phyloP scores from a whole-genome alignment of 2,329 filamentous ascomycete species.

The Nigrospora sphaerica region DNA sequence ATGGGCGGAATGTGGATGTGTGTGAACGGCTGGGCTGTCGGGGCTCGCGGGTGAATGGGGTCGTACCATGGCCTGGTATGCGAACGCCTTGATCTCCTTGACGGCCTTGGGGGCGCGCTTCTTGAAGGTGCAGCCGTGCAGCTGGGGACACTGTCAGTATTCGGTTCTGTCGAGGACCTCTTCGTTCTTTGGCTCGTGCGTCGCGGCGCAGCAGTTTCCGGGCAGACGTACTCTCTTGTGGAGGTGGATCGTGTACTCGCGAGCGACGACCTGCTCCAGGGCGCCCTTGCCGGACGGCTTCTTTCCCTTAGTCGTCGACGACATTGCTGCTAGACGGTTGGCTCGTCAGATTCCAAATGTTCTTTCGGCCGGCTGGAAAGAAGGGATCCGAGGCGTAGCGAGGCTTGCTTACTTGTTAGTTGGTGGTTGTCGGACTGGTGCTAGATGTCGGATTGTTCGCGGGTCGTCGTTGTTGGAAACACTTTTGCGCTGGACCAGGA shows the following conservation, averaged over 20 bases:
- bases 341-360: background rate
- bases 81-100: slow-evolving; percentile 99
- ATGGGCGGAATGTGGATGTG: background rate
- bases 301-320: slow-evolving; percentile 44
- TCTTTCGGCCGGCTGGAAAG: no score
- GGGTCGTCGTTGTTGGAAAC: no score
- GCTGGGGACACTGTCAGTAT: slow-evolving; percentile 40
- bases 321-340: slow-evolving; percentile 40
- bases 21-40: background rate
- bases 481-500: no score
- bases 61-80: slow-evolving; percentile 91
- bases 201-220: background rate
- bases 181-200: slow-evolving; percentile 1
- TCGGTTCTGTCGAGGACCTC: slow-evolving; percentile 7
- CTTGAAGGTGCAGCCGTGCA: slow-evolving; percentile 98
- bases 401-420: background rate
- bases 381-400: no score
- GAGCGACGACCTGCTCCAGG: slow-evolving; percentile 97
- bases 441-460: no score
- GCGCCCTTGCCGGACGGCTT: slow-evolving; percentile 78
- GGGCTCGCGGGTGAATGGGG: slow-evolving; percentile 5
- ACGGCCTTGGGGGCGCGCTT: slow-evolving; percentile 97
- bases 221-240: slow-evolving; percentile 88
- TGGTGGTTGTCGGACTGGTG: background rate
- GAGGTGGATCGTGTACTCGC: slow-evolving; percentile 99